These are phyloP conservation scores for Erodium trifolium DNA, from an alignment of 441 rosid species.

Conservation along the genomic window DNA sequence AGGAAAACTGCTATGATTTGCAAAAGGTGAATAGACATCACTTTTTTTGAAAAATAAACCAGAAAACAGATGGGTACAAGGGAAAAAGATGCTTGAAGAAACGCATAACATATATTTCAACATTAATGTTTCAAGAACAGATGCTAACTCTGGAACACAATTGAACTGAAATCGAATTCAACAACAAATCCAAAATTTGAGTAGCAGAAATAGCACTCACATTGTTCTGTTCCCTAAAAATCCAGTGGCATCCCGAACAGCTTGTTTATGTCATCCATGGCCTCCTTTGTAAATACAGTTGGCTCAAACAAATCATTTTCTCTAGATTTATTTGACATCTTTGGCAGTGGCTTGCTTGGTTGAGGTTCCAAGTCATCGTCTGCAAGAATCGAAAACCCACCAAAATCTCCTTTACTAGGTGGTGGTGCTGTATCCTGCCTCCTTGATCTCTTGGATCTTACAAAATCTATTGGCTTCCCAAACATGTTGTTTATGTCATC, in stretches of 20 bases:
- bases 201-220: slow-evolving; percentile 4
- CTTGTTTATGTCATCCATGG: slow-evolving; percentile 78
- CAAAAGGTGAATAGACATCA: too few relatives aligned
- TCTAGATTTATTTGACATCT: slow-evolving; percentile 23
- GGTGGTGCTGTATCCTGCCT: slow-evolving; percentile 41
- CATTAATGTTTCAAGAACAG: neutral
- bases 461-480: slow-evolving; percentile 91
- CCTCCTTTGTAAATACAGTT: slow-evolving; percentile 67
- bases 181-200: slow-evolving; percentile 1
- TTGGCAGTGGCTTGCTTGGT: slow-evolving; percentile 24
- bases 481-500: slow-evolving; percentile 90
- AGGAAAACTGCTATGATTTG: too few relatives aligned
- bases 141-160: neutral
- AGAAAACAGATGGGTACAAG: slow-evolving; percentile 7
- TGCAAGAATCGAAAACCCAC: slow-evolving; percentile 63
- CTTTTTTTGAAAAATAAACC: neutral
- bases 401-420: slow-evolving; percentile 26
- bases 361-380: slow-evolving; percentile 54
- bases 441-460: slow-evolving; percentile 59
- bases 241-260: slow-evolving; percentile 77
- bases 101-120: slow-evolving; percentile 2
- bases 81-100: slow-evolving; percentile 5
- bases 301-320: slow-evolving; percentile 63
- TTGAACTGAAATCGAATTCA: slow-evolving; percentile 6
- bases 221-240: slow-evolving; percentile 26